Percentiles rank a stretch among this genome's conserved stretches.
Evolutionary conservation across 2,329 filamentous ascomycete species (phyloP).

Genomic region (Chaetoscypha palmicola): DNA sequence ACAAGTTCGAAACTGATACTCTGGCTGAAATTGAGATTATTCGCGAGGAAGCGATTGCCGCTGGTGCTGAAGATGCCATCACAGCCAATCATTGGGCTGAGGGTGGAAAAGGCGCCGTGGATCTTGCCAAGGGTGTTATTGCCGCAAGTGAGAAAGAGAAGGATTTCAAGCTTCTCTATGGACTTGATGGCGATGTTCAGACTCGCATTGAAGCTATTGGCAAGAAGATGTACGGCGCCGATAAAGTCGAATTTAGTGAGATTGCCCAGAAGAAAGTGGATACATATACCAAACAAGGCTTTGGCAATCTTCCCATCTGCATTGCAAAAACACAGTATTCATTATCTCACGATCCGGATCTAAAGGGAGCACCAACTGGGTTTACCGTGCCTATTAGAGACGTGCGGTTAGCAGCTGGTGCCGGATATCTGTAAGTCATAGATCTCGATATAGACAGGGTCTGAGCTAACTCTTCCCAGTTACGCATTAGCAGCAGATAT

Average conservation of each 20-base stretch:
- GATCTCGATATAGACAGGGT: background rate
- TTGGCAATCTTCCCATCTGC: slow-evolving; percentile 88
- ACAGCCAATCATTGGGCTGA: slow-evolving; percentile 95
- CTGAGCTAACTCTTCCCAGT: slow-evolving; percentile 33
- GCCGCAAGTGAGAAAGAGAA: slow-evolving; percentile 75
- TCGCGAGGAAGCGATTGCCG: slow-evolving; percentile 82
- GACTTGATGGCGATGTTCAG: slow-evolving; percentile 70
- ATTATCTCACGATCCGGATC: slow-evolving; percentile 80
- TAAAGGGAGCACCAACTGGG: slow-evolving; percentile 91
- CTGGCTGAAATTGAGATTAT: slow-evolving; percentile 85
- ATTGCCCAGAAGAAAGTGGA: slow-evolving; percentile 94
- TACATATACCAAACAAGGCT: slow-evolving; percentile 86
- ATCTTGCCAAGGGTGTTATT: slow-evolving; percentile 82
- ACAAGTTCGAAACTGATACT: slow-evolving; percentile 91
- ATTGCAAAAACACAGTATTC: slow-evolving; percentile 99
- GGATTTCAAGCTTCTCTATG: slow-evolving; percentile 83
- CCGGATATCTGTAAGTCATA: slow-evolving; percentile 71
- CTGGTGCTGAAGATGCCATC: slow-evolving; percentile 89
- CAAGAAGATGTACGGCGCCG: slow-evolving; percentile 89
- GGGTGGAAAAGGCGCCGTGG: slow-evolving; percentile 82
- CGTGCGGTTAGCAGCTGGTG: slow-evolving; percentile 87
- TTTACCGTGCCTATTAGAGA: slow-evolving; percentile 94
- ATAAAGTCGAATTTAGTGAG: slow-evolving; percentile 84
- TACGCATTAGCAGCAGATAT: slow-evolving; percentile 96
- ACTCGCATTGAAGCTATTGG: slow-evolving; percentile 88